phyloP scores from a whole-genome alignment of 2,329 filamentous ascomycete genomes.

The Trichoderma lentiforme region DNA sequence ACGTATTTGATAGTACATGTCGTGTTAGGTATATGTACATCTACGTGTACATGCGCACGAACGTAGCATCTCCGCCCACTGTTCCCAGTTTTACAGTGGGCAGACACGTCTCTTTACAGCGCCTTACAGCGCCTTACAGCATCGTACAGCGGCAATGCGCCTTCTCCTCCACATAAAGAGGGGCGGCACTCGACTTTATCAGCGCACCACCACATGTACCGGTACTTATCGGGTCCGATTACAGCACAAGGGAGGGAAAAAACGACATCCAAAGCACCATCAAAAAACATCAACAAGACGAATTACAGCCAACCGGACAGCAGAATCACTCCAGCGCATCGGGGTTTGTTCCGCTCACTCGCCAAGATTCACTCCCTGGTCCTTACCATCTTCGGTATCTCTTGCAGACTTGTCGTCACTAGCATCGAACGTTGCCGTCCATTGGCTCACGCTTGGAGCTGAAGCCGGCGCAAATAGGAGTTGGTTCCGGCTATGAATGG shows the following conservation, averaged over 20 bases:
- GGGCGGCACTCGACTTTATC: neutral
- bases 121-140: neutral
- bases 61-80: neutral
- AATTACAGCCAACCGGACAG: neutral
- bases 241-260: neutral
- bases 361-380: neutral
- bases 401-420: conserved; percentile 1
- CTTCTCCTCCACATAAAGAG: neutral
- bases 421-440: neutral
- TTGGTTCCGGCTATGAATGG: neutral
- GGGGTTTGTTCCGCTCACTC: neutral
- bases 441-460: neutral
- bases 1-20: neutral
- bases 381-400: conserved; percentile 5
- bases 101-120: neutral
- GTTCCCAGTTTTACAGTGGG: neutral
- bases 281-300: neutral
- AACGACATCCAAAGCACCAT: neutral
- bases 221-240: neutral
- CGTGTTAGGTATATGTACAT: neutral
- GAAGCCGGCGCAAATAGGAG: neutral
- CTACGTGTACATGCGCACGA: neutral
- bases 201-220: neutral
- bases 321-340: neutral
- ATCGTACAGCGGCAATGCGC: neutral